phyloP scores from a whole-genome alignment of 345 rosid genomes.

The Capsella bursapastoris region DNA sequence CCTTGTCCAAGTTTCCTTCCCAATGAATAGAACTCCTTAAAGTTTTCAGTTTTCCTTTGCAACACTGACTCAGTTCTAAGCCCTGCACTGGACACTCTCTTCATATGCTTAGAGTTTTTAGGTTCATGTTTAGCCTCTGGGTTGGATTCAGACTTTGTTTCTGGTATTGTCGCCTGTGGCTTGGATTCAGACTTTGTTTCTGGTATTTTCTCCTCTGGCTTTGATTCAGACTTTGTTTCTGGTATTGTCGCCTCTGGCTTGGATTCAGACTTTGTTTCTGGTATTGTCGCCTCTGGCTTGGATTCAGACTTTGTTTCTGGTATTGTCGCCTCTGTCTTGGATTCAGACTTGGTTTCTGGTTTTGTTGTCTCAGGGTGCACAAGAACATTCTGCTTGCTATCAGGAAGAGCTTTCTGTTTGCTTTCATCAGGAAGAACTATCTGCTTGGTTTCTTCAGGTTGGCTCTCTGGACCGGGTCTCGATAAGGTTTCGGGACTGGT shows the following conservation, averaged over 20 bases:
- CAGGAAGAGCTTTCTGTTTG: conserved; percentile 24
- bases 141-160: conserved; percentile 52
- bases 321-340: conserved; percentile 48
- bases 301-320: conserved; percentile 56
- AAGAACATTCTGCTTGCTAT: conserved; percentile 37
- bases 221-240: conserved; percentile 52
- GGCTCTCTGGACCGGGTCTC: conserved; percentile 35
- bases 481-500: conserved; percentile 35
- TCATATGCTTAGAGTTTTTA: conserved; percentile 58
- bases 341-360: conserved; percentile 56
- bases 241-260: conserved; percentile 52
- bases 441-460: conserved; percentile 6
- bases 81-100: conserved; percentile 73
- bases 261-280: conserved; percentile 54
- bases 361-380: conserved; percentile 43
- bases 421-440: conserved; percentile 41
- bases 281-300: conserved; percentile 47
- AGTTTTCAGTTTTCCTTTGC: conserved; percentile 71
- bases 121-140: conserved; percentile 38
- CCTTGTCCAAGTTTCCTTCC: conserved; percentile 96
- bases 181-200: conserved; percentile 53
- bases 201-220: conserved; percentile 51
- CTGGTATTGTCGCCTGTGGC: conserved; percentile 53
- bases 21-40: conserved; percentile 66
- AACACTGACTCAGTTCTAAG: conserved; percentile 74